These are phyloP conservation scores for Pichia sp. DNA, from an alignment of 1,139 yeast genomes.

Conservation along the genomic window DNA sequence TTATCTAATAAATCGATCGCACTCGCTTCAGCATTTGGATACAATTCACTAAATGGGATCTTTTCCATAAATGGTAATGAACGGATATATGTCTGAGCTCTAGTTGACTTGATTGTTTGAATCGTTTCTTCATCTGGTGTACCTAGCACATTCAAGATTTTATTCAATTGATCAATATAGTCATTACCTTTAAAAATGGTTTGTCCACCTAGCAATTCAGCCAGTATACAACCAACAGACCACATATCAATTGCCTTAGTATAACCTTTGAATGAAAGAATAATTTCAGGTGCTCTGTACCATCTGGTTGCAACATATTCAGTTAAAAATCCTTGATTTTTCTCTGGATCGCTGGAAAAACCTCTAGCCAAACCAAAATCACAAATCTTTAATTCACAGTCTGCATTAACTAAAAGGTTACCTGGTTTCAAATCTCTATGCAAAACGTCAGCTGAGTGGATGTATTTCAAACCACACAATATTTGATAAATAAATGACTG, in stretches of 20 bases:
- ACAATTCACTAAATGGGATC: conserved; percentile 64
- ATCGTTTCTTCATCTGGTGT: conserved; percentile 85
- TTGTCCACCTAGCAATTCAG: conserved; percentile 85
- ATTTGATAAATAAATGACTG: conserved; percentile 91
- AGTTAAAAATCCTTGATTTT: conserved; percentile 85
- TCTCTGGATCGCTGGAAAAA: conserved; percentile 76
- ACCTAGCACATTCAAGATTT: conserved; percentile 77
- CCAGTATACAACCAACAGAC: conserved; percentile 96
- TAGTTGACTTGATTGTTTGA: conserved; percentile 73
- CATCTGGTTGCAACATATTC: conserved; percentile 97
- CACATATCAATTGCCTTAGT: conserved; percentile 94
- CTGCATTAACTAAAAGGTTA: conserved; percentile 85
- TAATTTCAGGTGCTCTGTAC: conserved; percentile 98
- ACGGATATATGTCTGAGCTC: conserved; percentile 90
- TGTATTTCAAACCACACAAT: conserved; percentile 85
- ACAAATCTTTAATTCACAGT: conserved; percentile 92
- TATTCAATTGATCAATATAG: conserved; percentile 91
- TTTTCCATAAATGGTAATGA: conserved; percentile 79
- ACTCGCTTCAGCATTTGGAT: conserved; percentile 79
- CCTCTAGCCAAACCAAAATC: conserved; percentile 97
- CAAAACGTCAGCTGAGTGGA: conserved; percentile 91
- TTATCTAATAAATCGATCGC: conserved; percentile 77
- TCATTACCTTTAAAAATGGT: conserved; percentile 93
- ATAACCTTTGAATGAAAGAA: conserved; percentile 87
- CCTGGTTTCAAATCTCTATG: conserved; percentile 96